Base-by-base conservation (phyloP, 495 filamentous ascomycete species). In the Recurvomyces mirabilis region DNA sequence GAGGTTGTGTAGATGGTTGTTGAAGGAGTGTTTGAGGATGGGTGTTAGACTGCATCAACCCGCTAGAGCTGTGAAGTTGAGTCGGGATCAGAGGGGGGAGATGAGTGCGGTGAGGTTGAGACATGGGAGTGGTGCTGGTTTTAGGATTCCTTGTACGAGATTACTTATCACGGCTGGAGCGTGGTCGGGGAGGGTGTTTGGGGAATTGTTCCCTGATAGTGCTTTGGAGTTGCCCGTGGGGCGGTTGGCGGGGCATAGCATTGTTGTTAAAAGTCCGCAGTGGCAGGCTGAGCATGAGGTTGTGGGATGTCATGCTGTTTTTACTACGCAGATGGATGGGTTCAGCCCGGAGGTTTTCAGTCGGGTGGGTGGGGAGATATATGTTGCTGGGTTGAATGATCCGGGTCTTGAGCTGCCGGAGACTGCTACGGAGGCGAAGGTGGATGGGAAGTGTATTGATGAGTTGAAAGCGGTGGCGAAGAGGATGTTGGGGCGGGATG, bases 341-440 rank as follows among this genome's bases (percentile, higher is more conserved):
- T 85, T 79, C 61, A 75, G 73, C 9, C 84, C 84, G 0, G 84
- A 91, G 62, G 65, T 86, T 6, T 87, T 86, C 60, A 75, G 75
- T 3, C 68, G 84, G 5, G 46, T 71, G 3, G 72, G 74, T 1
- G 74, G 72, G 0, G 72, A 85, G 38, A 75, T 88, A 12, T 87
- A 85, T 55, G 62, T 91, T 47, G 82, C 80, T 0, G 84, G 84
- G 0, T 55, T 87, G 15, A 91, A 91, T 56, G 72, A 63, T 9
- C 55, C 67, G 0, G 55, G 53, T 0, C 64, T 84, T 9, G 67
- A 71, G 0, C 62, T 89, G 10, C 82, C 82, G 1, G 56, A 61
- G 4, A 47, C 71, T 3, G 64, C 75, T 7, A 71, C 70, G 5
- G 67, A 73, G 28, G 54, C 67, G 1, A 58, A 61, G 43, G 55